Evolutionary conservation across 176 grass and related monocot species (phyloP).

Genomic region (Aegilops umbellulata): DNA sequence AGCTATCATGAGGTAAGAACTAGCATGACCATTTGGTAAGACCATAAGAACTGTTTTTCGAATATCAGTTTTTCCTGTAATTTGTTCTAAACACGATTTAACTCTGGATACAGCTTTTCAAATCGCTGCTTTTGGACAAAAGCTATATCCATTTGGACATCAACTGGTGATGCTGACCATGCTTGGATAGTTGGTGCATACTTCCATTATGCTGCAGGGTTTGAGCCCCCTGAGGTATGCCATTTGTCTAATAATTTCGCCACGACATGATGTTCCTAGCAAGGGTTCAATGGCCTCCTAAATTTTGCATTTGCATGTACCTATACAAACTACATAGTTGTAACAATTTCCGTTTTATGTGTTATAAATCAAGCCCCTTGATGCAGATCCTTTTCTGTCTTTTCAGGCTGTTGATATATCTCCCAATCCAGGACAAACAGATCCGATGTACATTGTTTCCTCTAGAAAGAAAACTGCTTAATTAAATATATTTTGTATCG

Average conservation of each 20-base stretch:
- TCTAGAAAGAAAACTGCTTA: conserved; percentile 59
- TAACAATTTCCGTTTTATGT: background rate
- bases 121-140: conserved; percentile 98
- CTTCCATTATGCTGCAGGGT: conserved; percentile 86
- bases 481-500: background rate
- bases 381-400: background rate
- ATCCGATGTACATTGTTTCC: conserved; percentile 85
- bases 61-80: background rate
- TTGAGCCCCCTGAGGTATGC: conserved; percentile 75
- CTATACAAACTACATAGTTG: background rate
- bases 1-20: conserved; percentile 88
- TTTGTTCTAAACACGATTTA: background rate
- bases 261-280: background rate
- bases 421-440: conserved; percentile 74
- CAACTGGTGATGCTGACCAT: conserved; percentile 91
- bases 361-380: background rate
- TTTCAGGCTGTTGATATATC: conserved; percentile 87
- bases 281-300: background rate
- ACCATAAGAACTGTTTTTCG: background rate
- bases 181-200: conserved; percentile 94
- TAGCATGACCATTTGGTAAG: background rate
- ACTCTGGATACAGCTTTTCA: conserved; percentile 61
- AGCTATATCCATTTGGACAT: conserved; percentile 97
- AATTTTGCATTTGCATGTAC: background rate
- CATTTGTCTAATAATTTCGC: background rate